These are phyloP conservation scores for Bruguiera sexangula DNA, from an alignment of 345 rosid genomes.

Conservation along the genomic window DNA sequence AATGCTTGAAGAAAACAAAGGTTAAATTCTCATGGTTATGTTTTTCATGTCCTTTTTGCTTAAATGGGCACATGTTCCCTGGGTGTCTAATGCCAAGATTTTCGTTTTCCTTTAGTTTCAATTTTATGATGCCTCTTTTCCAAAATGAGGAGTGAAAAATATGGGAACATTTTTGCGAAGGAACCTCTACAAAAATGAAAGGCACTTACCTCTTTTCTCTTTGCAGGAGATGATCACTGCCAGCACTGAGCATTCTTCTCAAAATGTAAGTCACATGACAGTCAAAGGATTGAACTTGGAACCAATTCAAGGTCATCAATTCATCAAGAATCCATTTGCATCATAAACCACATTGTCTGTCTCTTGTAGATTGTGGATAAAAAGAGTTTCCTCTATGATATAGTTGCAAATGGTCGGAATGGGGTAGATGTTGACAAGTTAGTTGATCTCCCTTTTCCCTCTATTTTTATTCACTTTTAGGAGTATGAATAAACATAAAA, in stretches of 20 bases:
- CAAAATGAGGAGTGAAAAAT: too few relatives aligned
- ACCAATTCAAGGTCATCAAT: background rate
- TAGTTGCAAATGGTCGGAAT: constrained; percentile 35
- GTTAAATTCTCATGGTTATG: constrained; percentile 1
- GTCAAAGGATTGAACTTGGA: background rate
- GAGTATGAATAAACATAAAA: too few relatives aligned
- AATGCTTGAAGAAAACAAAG: constrained; percentile 28
- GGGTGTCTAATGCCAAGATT: background rate
- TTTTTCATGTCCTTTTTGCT: too few relatives aligned
- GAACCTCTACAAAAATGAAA: background rate
- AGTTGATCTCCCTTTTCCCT: constrained; percentile 2
- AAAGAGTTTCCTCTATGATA: constrained; percentile 27
- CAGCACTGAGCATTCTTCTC: constrained; percentile 21
- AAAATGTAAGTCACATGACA: constrained; percentile 12
- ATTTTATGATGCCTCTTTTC: background rate
- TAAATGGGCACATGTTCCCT: too few relatives aligned
- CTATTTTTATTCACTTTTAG: background rate
- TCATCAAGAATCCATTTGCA: background rate
- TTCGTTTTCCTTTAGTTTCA: background rate
- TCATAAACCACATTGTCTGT: background rate
- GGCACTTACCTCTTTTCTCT: background rate
- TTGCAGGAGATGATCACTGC: constrained; percentile 28
- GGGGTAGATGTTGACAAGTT: constrained; percentile 36
- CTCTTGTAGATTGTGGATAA: constrained; percentile 4
- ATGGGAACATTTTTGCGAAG: background rate